A percentile compares a stretch with the other conserved stretches of the same genome.
Conservation (phyloP, 1,139 yeast species). For the Zygosaccharomyces pseudobailii region DNA sequence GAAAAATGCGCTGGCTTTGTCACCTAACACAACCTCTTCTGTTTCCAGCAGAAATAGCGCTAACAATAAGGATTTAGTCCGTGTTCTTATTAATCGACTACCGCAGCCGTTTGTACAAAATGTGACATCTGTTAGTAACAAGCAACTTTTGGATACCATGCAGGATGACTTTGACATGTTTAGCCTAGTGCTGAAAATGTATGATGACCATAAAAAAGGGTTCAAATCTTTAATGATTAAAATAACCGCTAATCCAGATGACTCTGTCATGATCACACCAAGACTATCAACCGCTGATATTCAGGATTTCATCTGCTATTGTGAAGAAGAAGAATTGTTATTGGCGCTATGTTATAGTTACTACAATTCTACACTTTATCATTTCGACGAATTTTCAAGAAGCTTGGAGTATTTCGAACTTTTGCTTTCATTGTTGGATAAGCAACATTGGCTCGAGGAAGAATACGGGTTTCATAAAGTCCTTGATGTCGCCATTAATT, state of each 20-base stretch:
- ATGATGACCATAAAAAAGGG: constrained; percentile 14
- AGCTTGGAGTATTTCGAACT: constrained; percentile 28
- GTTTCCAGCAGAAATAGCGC: constrained; percentile 14
- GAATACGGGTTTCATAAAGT: constrained; percentile 24
- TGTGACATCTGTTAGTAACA: constrained; percentile 18
- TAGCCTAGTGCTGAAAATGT: constrained; percentile 20
- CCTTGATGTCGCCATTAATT: constrained; percentile 20
- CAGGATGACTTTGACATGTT: constrained; percentile 25
- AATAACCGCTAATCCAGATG: constrained; percentile 5
- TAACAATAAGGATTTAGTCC: constrained; percentile 14
- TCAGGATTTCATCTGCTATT: constrained; percentile 14
- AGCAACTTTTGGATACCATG: constrained; percentile 15
- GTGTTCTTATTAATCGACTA: constrained; percentile 18
- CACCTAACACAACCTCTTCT: constrained; percentile 11
- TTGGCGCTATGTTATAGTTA: constrained; percentile 23
- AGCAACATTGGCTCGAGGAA: constrained; percentile 24
- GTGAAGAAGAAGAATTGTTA: constrained; percentile 23
- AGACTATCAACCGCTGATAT: constrained; percentile 5
- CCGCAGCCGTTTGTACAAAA: constrained; percentile 25
- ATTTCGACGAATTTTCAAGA: constrained; percentile 16
- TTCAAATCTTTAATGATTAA: constrained; percentile 20
- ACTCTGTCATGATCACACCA: background rate
- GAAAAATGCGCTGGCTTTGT: constrained; percentile 12
- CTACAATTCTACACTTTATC: constrained; percentile 24
- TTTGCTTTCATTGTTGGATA: constrained; percentile 20